Base-by-base conservation (phyloP, 2,329 filamentous ascomycete species). In the Myotisia sp. region DNA sequence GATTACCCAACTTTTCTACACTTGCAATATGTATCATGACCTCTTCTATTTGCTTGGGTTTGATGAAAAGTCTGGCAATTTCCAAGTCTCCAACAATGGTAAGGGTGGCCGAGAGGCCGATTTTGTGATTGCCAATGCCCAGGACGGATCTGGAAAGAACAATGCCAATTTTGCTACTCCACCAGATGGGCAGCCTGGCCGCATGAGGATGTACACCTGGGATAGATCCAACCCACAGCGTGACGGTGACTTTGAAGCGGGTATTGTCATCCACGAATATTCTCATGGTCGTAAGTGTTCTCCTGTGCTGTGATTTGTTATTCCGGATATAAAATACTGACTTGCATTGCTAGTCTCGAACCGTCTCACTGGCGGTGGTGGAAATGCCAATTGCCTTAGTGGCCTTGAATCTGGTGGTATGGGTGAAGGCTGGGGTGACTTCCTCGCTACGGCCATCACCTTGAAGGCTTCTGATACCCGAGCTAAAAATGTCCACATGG, bases 161-260 rank as follows among this genome's bases (percentile, higher is more conserved):
- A 41, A 41, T 12, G 39, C 39, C 33, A 41, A 41, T 33, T 41
- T 41, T 12, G 36, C 36, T 20, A 41, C 39, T 26, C 39, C 39
- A 5, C 39, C 39, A 28, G 39, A 41, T 37, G 39, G 39, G 24
- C 12, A 19, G 12, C 36, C 36, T 14, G 39, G 39, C 23, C 39
- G 39, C 26, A 41, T 41, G 39, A 36, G 39, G 26, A 41, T 41
- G 39, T 41, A 41, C 36, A 38, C 33, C 14, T 41, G 39, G 39
- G 38, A 23, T 30, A 38, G 18, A 7, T 16, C 39, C 17, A 20
- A 28, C 4, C 39, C 39, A n/a, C 29, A 36, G 24, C 39, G 39
- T 23, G 39, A 41, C 14, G 39, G 39, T 26, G 16, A 26, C 30
- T 28, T 41, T 20, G 39, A 41, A 19, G 39, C 39, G 4, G 39